Conservation (phyloP, 2,329 filamentous ascomycete species). For the Botryotinia narcissicola region DNA sequence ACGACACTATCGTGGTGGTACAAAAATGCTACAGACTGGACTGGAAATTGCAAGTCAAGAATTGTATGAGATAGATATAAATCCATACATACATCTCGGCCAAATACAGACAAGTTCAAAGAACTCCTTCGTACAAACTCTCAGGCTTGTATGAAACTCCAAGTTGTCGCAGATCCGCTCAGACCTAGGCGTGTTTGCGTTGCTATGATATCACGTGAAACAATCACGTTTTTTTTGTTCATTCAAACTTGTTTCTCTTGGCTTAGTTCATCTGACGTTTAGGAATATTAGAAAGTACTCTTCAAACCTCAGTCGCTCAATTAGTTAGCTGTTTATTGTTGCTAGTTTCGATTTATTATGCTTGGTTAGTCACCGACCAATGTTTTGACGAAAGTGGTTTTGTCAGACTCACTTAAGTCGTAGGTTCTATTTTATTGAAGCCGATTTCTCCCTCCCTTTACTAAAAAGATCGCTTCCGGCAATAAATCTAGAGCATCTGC, state of each 20-base stretch:
- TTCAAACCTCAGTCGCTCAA: neutral
- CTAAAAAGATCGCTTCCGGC: neutral
- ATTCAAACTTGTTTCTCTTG: neutral
- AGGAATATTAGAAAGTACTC: neutral
- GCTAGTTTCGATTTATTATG: neutral
- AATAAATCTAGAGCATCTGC: neutral
- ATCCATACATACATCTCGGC: neutral
- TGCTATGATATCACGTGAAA: neutral
- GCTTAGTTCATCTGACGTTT: neutral
- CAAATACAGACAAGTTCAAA: neutral
- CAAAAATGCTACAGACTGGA: neutral
- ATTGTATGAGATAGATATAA: neutral
- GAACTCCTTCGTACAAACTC: neutral
- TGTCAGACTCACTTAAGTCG: neutral
- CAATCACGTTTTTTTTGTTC: neutral
- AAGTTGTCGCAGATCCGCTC: conserved; percentile 16
- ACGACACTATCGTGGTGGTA: neutral
- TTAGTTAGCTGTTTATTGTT: neutral
- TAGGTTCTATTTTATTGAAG: too few species aligned
- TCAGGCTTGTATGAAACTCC: conserved; percentile 11
- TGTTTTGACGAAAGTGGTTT: neutral
- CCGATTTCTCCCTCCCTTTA: neutral
- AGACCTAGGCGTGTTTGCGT: neutral
- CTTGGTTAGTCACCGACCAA: neutral
- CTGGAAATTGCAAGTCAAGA: neutral